Evolutionary conservation across 2,329 filamentous ascomycete species (phyloP).

Genomic region (Teratosphaeria viscida): DNA sequence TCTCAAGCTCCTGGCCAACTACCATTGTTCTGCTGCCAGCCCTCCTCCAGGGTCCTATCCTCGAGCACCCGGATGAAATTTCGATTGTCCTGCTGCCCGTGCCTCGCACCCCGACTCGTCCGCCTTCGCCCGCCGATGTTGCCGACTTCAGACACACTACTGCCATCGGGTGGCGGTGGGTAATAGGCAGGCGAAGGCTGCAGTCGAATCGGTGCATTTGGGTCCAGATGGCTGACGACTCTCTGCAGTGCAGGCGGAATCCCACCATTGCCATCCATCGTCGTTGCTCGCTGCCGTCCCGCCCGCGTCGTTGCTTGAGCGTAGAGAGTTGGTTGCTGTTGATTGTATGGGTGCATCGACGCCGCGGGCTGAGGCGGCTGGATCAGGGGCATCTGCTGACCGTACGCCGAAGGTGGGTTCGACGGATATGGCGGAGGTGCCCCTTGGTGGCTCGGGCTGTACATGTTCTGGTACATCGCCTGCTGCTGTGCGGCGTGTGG

Average conservation of each 20-base stretch:
- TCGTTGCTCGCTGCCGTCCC: constrained; percentile 80
- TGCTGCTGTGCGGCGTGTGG: constrained; percentile 36
- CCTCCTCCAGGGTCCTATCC: constrained; percentile 87
- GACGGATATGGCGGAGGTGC: constrained; percentile 71
- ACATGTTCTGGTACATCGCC: constrained; percentile 66
- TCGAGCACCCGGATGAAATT: constrained; percentile 94
- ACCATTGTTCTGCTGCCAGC: constrained; percentile 38
- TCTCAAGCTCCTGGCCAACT: background rate
- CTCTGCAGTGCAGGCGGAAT: constrained; percentile 88
- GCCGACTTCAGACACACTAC: constrained; percentile 54
- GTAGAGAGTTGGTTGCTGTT: constrained; percentile 50
- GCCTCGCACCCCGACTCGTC: constrained; percentile 39
- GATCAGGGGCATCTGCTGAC: constrained; percentile 61
- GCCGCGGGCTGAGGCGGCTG: constrained; percentile 37
- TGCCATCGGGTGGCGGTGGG: constrained; percentile 78
- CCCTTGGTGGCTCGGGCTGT: constrained; percentile 54
- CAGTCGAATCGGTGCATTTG: constrained; percentile 82
- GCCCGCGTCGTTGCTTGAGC: constrained; percentile 66
- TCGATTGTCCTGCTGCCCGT: constrained; percentile 46
- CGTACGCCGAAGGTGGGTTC: constrained; percentile 57
- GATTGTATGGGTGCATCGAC: constrained; percentile 24
- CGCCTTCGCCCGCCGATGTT: constrained; percentile 66
- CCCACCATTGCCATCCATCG: constrained; percentile 70
- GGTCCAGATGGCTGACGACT: constrained; percentile 91
- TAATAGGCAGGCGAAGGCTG: constrained; percentile 97